phyloP scores from a whole-genome alignment of 2,329 filamentous ascomycete genomes.

The Xylaria digitata region DNA sequence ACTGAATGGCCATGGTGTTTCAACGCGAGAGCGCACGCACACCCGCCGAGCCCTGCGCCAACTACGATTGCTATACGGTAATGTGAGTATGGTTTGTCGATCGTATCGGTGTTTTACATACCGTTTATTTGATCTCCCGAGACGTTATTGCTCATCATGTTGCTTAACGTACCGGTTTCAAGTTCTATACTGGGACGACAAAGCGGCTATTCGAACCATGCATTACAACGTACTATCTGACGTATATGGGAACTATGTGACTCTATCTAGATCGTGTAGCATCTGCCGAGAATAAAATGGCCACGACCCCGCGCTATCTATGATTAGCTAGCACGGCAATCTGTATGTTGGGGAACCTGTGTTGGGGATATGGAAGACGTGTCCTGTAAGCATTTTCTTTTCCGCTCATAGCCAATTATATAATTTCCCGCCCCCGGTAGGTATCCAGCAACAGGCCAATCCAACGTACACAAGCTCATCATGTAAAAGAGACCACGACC shows the following conservation, averaged over 20 bases:
- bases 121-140: constrained; percentile 25
- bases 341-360: constrained; percentile 17
- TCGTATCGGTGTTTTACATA: constrained; percentile 4
- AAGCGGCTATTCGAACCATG: neutral
- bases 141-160: constrained; percentile 14
- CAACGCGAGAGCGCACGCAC: constrained; percentile 60
- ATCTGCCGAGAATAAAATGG: constrained; percentile 30
- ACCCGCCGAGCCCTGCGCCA: constrained; percentile 62
- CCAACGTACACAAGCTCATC: neutral
- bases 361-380: neutral
- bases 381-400: neutral
- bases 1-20: constrained; percentile 59
- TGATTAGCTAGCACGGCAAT: constrained; percentile 25
- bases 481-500: neutral
- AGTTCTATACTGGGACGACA: neutral
- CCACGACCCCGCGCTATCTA: constrained; percentile 26
- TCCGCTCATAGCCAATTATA: neutral
- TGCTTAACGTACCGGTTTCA: neutral
- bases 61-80: constrained; percentile 56
- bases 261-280: neutral
- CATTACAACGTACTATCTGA: neutral
- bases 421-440: neutral
- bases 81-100: constrained; percentile 5
- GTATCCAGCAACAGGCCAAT: neutral
- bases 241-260: neutral